Evolutionary conservation across 805 yeast genomes (phyloP), one percentile per base, ranked within the genome.

Genomic region (Spencermartinsiella europaea): DNA sequence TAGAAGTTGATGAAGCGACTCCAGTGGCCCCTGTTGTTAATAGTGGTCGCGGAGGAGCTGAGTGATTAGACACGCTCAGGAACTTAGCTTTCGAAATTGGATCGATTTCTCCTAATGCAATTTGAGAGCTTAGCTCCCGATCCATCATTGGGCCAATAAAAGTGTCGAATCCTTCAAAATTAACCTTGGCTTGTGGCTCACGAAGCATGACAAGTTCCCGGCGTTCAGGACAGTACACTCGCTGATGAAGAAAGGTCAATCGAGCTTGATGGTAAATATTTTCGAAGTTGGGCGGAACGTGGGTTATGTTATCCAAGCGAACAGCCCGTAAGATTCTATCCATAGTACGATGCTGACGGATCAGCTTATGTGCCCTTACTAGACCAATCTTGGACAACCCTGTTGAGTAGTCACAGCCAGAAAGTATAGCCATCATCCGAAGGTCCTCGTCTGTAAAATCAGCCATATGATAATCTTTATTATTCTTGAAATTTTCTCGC

Each of bases 391-490:
- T 83, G 0, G 83, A 76, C 4, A 93, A 71, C 0, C 99, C 99
- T 45, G 79, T 79, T 0, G 96, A 86, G 60, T 93, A 93, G 64
- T 93, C 99, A 67, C 99, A 93, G 0, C 99, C 99, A n/a, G 95
- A 79, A 3, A 93, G 61, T 55, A 90, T 83, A 1, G 96, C 98
- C 66, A 87, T 77, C 36, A 80, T 71, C 40, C 93, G 72, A 44
- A 87, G 63, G 56, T 87, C 86, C 7, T 74, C 76, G 21, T 68
- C 75, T 17, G 73, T 62, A 54, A 82, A 72, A 4, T 69, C 58
- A 0, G 74, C 70, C 35, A 89, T 64, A 5, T 78, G 75, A 15
- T 74, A 64, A 34, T 64, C 68, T 37, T 67, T 72, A 51, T 83
- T 68, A 45, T 68, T 61, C 17, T 54, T 52, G 53, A 90, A 81